Evolutionary conservation across 441 rosid species (phyloP).

Genomic region (Populus hybrid): DNA sequence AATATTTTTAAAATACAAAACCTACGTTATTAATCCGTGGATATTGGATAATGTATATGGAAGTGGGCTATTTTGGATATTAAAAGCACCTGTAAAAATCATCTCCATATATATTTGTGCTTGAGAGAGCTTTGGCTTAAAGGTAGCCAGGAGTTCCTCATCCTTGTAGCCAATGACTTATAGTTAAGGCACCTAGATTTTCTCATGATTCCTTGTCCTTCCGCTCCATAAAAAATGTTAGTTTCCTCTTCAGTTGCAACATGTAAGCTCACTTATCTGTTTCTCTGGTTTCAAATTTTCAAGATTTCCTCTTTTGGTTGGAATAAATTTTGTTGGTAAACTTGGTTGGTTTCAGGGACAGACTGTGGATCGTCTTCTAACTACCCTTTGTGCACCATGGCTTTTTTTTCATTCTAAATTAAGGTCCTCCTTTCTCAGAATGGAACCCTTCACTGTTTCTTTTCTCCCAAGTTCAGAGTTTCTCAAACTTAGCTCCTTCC

Average conservation of each 20-base stretch:
- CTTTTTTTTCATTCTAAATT: constrained; percentile 6
- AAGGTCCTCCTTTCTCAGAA: constrained; percentile 7
- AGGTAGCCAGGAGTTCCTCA: neutral
- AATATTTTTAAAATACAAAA: no score
- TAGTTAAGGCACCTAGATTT: neutral
- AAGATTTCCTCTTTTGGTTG: neutral
- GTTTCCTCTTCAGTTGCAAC: neutral
- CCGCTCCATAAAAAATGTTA: neutral
- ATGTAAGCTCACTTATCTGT: neutral
- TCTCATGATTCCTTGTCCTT: neutral
- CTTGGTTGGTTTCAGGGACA: neutral
- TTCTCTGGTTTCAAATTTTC: neutral
- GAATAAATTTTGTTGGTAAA: neutral
- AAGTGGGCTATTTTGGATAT: neutral
- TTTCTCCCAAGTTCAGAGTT: constrained; percentile 18
- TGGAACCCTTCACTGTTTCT: constrained; percentile 25
- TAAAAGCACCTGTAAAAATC: neutral
- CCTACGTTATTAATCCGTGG: neutral
- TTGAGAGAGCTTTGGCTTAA: neutral
- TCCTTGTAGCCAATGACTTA: neutral
- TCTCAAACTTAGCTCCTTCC: constrained; percentile 26
- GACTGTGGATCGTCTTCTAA: neutral
- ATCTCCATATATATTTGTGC: neutral
- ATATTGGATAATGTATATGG: no score
- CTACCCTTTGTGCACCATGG: constrained; percentile 16